These are phyloP conservation scores for Aspergillus ostianus DNA, from an alignment of 495 filamentous ascomycete species.

Conservation along the genomic window DNA sequence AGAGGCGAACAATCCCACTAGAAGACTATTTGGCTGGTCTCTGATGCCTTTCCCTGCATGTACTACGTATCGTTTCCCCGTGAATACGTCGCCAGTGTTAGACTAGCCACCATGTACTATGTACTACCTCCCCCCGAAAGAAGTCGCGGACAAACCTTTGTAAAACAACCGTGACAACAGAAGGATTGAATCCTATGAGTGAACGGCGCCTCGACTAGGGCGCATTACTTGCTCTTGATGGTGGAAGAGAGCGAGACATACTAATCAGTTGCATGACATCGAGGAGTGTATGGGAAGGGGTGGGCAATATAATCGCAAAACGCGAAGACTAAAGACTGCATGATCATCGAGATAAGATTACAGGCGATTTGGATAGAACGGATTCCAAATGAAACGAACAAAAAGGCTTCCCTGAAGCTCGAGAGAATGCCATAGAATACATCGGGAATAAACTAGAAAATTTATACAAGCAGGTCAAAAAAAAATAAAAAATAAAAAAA, in stretches of 20 bases:
- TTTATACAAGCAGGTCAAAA: constrained; percentile 25
- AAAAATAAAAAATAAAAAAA: no score
- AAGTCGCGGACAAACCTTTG: no score
- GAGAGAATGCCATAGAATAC: constrained; percentile 4
- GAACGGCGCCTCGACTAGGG: no score
- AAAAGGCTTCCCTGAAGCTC: constrained; percentile 2
- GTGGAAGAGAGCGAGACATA: neutral
- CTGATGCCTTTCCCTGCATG: neutral
- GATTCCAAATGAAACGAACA: constrained; percentile 11
- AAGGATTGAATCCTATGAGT: neutral
- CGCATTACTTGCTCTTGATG: neutral
- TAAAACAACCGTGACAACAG: no score
- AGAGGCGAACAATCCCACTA: neutral
- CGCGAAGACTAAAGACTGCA: constrained; percentile 33
- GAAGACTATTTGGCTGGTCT: neutral
- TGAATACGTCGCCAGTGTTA: neutral
- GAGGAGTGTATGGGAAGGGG: neutral
- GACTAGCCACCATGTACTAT: no score
- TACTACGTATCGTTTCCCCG: neutral
- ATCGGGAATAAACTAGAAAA: constrained; percentile 11
- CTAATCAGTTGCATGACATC: neutral
- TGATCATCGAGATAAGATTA: constrained; percentile 39
- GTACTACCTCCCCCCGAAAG: no score
- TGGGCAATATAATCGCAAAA: neutral
- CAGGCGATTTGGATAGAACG: constrained; percentile 20